These are phyloP conservation scores for Leucaena leucocephala DNA, from an alignment of 306 rosid species.

Conservation along the genomic window DNA sequence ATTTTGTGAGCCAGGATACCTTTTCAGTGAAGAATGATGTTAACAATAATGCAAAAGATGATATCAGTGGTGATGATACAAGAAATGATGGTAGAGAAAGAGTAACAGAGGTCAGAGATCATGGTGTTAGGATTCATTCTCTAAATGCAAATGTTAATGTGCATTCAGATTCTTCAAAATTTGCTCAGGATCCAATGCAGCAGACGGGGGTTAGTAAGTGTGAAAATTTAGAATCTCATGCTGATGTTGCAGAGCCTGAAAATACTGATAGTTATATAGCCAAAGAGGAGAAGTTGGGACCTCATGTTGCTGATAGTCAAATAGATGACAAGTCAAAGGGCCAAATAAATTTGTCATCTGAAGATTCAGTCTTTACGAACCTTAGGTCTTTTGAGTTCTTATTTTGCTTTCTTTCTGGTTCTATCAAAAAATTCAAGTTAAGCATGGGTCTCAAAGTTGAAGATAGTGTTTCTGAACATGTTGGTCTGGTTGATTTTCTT, in stretches of 20 bases:
- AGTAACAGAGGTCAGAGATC: slow-evolving; percentile 34
- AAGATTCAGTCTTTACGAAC: slow-evolving; percentile 40
- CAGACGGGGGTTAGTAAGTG: slow-evolving; percentile 42
- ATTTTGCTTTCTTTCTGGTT: slow-evolving; percentile 44
- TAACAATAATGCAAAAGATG: slow-evolving; percentile 45
- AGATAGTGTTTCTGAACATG: slow-evolving; percentile 57
- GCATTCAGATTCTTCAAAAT: slow-evolving; percentile 38
- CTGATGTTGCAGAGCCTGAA: slow-evolving; percentile 26
- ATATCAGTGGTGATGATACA: slow-evolving; percentile 33
- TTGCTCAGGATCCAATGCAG: slow-evolving; percentile 31
- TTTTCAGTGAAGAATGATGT: slow-evolving; percentile 48
- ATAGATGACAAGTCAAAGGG: slow-evolving; percentile 36
- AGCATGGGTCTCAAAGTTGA: slow-evolving; percentile 51
- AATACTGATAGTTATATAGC: background rate
- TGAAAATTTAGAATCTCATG: slow-evolving; percentile 34
- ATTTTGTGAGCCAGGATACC: slow-evolving; percentile 44
- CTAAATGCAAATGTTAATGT: slow-evolving; percentile 35
- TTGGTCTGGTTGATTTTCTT: slow-evolving; percentile 43
- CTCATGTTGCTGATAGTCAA: slow-evolving; percentile 36
- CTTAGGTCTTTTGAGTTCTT: slow-evolving; percentile 50
- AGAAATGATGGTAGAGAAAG: slow-evolving; percentile 31
- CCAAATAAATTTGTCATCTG: slow-evolving; percentile 44
- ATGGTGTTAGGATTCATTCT: slow-evolving; percentile 34
- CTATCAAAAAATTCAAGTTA: slow-evolving; percentile 57
- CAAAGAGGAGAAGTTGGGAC: slow-evolving; percentile 38